Evolutionary conservation across 768 basidiomycete genomes (phyloP).

Genomic region (Hysterangium stoloniferum): DNA sequence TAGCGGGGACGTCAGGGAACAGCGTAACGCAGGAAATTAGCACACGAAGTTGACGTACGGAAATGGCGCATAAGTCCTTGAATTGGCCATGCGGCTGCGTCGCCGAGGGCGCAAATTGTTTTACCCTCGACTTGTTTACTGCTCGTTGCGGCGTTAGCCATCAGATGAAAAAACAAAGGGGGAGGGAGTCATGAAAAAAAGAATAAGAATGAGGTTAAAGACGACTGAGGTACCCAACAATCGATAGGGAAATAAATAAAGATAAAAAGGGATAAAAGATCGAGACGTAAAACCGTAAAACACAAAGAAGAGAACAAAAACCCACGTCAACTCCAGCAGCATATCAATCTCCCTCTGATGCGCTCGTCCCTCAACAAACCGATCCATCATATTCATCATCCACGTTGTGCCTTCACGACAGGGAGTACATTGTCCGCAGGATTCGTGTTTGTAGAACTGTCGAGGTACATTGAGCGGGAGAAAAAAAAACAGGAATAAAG

Average conservation of each 20-base stretch:
- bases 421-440: slow-evolving; percentile 94
- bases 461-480: slow-evolving; percentile 1
- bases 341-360: slow-evolving; percentile 96
- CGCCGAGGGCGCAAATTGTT: slow-evolving; percentile 94
- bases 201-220: neutral
- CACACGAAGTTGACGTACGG: slow-evolving; percentile 38
- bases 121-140: slow-evolving; percentile 96
- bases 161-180: neutral
- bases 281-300: no score
- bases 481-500: neutral
- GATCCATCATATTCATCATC: slow-evolving; percentile 99
- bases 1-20: neutral
- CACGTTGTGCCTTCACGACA: slow-evolving; percentile 94
- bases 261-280: slow-evolving; percentile 5
- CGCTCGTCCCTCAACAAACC: slow-evolving; percentile 86
- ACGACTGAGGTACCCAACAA: neutral
- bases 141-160: neutral
- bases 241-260: neutral
- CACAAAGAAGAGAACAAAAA: slow-evolving; percentile 13
- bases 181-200: neutral
- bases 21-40: neutral
- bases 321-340: slow-evolving; percentile 89
- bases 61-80: slow-evolving; percentile 97
- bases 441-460: slow-evolving; percentile 97
- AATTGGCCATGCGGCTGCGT: slow-evolving; percentile 98